These are phyloP conservation scores for Elsinoe ampelina DNA, from an alignment of 2,329 filamentous ascomycete genomes.

Conservation along the genomic window DNA sequence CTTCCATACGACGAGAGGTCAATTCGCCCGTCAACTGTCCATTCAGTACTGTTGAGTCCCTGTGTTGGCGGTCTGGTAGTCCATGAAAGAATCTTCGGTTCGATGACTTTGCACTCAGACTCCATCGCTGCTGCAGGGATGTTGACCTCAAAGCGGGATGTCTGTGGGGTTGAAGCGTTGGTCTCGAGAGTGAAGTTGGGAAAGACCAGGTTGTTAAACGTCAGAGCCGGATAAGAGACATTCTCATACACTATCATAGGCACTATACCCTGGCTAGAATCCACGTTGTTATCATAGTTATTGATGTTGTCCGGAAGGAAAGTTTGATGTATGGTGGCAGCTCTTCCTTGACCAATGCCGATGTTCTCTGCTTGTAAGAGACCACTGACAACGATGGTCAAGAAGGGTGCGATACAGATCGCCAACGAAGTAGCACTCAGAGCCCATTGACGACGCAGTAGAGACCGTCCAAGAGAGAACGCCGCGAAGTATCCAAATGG, in stretches of 20 bases:
- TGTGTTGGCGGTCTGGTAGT: not conserved
- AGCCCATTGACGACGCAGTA: no score
- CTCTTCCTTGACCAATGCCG: no score
- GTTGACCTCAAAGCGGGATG: not conserved
- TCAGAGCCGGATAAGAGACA: not conserved
- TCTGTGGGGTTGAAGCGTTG: not conserved
- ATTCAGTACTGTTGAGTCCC: not conserved
- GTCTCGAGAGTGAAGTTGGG: not conserved
- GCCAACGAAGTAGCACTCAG: not conserved
- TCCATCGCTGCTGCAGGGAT: not conserved
- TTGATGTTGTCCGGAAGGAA: not conserved
- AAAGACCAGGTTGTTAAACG: not conserved
- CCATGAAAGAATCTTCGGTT: not conserved
- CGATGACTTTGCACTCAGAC: not conserved
- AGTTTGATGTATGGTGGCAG: not conserved
- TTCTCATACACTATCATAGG: not conserved
- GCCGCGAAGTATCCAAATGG: not conserved
- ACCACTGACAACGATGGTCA: not conserved
- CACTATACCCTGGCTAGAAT: not conserved
- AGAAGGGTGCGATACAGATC: not conserved
- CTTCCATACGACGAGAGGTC: not conserved
- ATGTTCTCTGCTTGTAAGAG: not conserved
- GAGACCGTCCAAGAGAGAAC: no score
- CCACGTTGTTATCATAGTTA: not conserved
- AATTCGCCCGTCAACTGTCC: not conserved